These are phyloP conservation scores for Xylaria telfairii DNA, from an alignment of 495 filamentous ascomycete genomes.

Conservation along the genomic window DNA sequence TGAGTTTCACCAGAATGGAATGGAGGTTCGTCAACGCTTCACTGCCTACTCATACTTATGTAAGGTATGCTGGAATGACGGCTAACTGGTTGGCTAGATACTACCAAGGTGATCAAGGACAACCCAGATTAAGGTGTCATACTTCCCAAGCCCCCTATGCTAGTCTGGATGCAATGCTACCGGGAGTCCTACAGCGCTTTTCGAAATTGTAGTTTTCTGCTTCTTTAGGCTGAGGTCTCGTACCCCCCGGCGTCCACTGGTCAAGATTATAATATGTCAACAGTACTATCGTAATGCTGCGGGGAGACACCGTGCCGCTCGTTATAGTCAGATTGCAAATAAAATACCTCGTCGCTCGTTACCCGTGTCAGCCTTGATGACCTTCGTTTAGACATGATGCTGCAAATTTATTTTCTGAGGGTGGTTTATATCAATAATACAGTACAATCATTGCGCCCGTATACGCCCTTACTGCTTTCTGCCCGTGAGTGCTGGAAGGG, in stretches of 20 bases:
- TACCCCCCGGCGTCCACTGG: background rate
- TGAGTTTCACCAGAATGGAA: conserved; percentile 49
- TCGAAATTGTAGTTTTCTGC: conserved; percentile 26
- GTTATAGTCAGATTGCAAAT: conserved; percentile 33
- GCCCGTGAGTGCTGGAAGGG: background rate
- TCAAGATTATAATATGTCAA: conserved; percentile 14
- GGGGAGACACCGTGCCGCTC: conserved; percentile 27
- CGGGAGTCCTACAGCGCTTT: background rate
- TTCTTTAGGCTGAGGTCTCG: conserved; percentile 20
- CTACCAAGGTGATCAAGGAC: conserved; percentile 23
- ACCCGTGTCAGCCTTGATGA: background rate
- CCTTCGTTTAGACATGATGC: background rate
- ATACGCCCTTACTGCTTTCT: background rate
- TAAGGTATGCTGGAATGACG: background rate
- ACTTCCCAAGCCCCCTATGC: background rate
- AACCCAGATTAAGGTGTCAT: conserved; percentile 4
- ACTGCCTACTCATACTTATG: background rate
- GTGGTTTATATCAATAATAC: background rate
- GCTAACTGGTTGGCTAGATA: conserved; percentile 35
- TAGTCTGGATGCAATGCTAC: background rate
- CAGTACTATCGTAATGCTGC: conserved; percentile 11
- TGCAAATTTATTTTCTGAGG: background rate
- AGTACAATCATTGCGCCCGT: background rate
- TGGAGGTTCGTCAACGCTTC: conserved; percentile 30
- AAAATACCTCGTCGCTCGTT: conserved; percentile 34